Percentiles rank a stretch among this genome's conserved stretches.
These are phyloP conservation scores for Colletotrichum sp. DNA, from an alignment of 2,329 filamentous ascomycete species.

Conservation along the genomic window DNA sequence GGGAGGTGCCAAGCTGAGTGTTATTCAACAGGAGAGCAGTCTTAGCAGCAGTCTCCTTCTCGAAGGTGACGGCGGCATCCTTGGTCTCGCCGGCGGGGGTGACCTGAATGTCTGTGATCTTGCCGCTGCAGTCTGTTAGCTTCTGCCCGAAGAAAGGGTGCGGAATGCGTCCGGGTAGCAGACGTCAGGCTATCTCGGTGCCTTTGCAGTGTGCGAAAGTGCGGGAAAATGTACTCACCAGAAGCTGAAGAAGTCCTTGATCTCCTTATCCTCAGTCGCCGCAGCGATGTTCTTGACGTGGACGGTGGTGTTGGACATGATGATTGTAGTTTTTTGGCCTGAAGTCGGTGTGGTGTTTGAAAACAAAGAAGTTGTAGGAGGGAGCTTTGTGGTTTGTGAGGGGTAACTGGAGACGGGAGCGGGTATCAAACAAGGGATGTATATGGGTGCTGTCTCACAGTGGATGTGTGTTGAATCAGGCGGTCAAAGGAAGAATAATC, in stretches of 20 bases:
- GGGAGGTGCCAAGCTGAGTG: conserved; percentile 87
- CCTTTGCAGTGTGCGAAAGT: neutral
- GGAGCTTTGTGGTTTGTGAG: conserved; percentile 10
- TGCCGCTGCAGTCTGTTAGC: conserved; percentile 67
- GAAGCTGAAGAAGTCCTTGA: conserved; percentile 98
- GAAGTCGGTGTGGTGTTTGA: conserved; percentile 2
- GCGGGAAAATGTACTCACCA: conserved; percentile 60
- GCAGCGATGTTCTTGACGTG: conserved; percentile 88
- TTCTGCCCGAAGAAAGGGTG: neutral
- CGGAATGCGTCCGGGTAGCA: neutral
- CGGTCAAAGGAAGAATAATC: neutral
- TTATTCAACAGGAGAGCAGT: conserved; percentile 97
- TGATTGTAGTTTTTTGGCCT: conserved; percentile 26
- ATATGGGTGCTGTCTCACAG: conserved; percentile 6
- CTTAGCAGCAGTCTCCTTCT: conserved; percentile 96
- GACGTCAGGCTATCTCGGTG: neutral
- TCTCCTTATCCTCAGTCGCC: conserved; percentile 85
- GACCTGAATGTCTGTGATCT: conserved; percentile 85
- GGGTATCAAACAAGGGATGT: conserved; percentile 14
- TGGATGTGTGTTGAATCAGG: neutral
- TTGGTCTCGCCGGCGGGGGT: conserved; percentile 73
- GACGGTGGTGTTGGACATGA: conserved; percentile 71
- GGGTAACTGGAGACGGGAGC: conserved; percentile 11
- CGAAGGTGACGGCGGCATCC: conserved; percentile 91
- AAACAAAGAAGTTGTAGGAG: conserved; percentile 2